Evolutionary conservation across 2,329 filamentous ascomycete genomes (phyloP).

Genomic region (Chaetomium olivaceum): DNA sequence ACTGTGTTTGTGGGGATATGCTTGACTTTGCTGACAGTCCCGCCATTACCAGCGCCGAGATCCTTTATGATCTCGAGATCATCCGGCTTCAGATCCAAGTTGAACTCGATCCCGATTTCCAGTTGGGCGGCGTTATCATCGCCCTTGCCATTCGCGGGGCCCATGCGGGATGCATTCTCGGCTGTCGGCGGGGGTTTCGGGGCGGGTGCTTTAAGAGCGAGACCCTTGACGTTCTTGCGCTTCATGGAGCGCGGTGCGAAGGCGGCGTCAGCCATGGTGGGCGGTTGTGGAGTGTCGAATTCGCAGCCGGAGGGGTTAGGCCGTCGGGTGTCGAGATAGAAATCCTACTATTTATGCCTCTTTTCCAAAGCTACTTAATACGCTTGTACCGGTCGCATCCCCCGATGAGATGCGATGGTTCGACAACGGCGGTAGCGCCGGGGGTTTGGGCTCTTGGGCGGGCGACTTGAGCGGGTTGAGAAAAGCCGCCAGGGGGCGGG

Average conservation of each 20-base stretch:
- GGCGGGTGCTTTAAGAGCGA: slow-evolving; percentile 78
- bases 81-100: slow-evolving; percentile 85
- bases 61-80: slow-evolving; percentile 93
- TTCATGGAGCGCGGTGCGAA: slow-evolving; percentile 82
- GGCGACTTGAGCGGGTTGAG: slow-evolving; percentile 3
- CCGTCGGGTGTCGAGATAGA: background rate
- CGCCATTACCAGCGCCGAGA: slow-evolving; percentile 92
- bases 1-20: slow-evolving; percentile 92
- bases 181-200: slow-evolving; percentile 72
- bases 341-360: background rate
- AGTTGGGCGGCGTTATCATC: slow-evolving; percentile 66
- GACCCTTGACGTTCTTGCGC: slow-evolving; percentile 97
- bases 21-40: slow-evolving; percentile 96
- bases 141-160: slow-evolving; percentile 60
- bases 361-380: background rate
- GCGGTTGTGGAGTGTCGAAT: slow-evolving; percentile 14
- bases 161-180: slow-evolving; percentile 67
- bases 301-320: background rate
- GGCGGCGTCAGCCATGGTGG: slow-evolving; percentile 59
- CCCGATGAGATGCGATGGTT: slow-evolving; percentile 5
- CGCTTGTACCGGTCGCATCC: slow-evolving; percentile 8
- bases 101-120: slow-evolving; percentile 97
- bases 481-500: slow-evolving; percentile 16
- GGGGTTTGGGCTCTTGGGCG: slow-evolving; percentile 1
- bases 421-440: background rate